Percentiles rank a stretch among this genome's conserved stretches.
These are phyloP conservation scores for Biscogniauxia sp. DNA, from an alignment of 2,329 filamentous ascomycete genomes.

Conservation along the genomic window DNA sequence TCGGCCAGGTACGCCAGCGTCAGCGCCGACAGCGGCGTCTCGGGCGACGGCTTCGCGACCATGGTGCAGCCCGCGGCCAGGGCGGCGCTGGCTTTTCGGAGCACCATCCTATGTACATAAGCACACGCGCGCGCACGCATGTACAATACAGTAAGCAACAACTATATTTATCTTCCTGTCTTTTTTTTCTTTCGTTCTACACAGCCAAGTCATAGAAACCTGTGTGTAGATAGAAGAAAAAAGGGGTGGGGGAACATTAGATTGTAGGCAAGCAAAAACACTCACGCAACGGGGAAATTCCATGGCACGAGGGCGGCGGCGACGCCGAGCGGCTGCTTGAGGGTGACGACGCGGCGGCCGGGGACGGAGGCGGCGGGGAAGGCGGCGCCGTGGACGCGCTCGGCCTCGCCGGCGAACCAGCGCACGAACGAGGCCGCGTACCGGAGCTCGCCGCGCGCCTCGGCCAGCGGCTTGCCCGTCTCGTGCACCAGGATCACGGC, in stretches of 20 bases:
- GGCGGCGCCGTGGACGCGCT: slow-evolving; percentile 55
- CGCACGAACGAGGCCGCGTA: slow-evolving; percentile 53
- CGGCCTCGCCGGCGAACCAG: slow-evolving; percentile 56
- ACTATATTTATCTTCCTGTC: too few species aligned
- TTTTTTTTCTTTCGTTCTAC: too few species aligned
- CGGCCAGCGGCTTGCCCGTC: slow-evolving; percentile 56
- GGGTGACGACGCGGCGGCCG: slow-evolving; percentile 63
- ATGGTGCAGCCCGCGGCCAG: slow-evolving; percentile 72
- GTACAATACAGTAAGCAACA: neutral
- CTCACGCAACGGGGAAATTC: slow-evolving; percentile 63
- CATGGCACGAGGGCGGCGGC: slow-evolving; percentile 68
- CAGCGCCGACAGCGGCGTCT: slow-evolving; percentile 59
- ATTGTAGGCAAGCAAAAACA: slow-evolving; percentile 3
- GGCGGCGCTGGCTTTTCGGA: slow-evolving; percentile 66
- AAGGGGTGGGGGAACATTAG: too few species aligned
- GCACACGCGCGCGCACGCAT: neutral
- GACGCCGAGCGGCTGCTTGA: slow-evolving; percentile 74
- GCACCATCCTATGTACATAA: slow-evolving; percentile 46
- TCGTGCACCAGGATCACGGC: slow-evolving; percentile 62
- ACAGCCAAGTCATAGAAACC: too few species aligned
- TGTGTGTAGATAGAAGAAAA: too few species aligned
- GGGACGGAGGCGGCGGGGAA: slow-evolving; percentile 55
- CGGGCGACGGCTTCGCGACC: slow-evolving; percentile 69
- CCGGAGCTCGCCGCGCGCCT: slow-evolving; percentile 54
- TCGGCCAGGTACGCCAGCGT: slow-evolving; percentile 54